phyloP scores from a whole-genome alignment of 768 basidiomycete genomes.

The Lactifluus subvellereus region DNA sequence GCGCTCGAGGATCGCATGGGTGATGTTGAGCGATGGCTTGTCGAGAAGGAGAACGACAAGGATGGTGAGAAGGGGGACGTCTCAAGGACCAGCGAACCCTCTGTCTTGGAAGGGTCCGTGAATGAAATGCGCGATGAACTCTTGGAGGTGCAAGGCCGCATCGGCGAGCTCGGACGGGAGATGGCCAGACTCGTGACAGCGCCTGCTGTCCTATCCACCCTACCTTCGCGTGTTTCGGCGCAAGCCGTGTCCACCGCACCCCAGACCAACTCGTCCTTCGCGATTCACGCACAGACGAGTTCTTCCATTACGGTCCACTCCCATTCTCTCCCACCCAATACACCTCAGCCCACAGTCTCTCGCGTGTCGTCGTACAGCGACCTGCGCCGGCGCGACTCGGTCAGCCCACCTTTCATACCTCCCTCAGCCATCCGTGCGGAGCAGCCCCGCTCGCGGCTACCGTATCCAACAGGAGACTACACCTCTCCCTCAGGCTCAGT shows the following conservation, averaged over 20 bases:
- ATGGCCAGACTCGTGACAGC: slow-evolving; percentile 68
- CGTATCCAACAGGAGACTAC: slow-evolving; percentile 83
- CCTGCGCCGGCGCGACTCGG: slow-evolving; percentile 49
- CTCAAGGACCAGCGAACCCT: slow-evolving; percentile 22
- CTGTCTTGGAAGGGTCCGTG: slow-evolving; percentile 39
- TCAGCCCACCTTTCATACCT: slow-evolving; percentile 48
- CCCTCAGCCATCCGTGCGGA: slow-evolving; percentile 36
- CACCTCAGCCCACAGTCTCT: slow-evolving; percentile 30
- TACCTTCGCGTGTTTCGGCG: slow-evolving; percentile 43
- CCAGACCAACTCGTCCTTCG: slow-evolving; percentile 44
- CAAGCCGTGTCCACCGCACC: slow-evolving; percentile 40
- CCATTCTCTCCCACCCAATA: slow-evolving; percentile 29
- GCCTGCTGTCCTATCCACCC: slow-evolving; percentile 46
- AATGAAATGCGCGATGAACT: slow-evolving; percentile 60
- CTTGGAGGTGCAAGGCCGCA: slow-evolving; percentile 66
- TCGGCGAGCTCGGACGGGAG: slow-evolving; percentile 70
- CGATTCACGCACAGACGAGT: slow-evolving; percentile 32
- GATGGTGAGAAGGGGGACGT: slow-evolving; percentile 28
- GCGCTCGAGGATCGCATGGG: slow-evolving; percentile 89
- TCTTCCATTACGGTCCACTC: slow-evolving; percentile 30
- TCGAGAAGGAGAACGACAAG: slow-evolving; percentile 74
- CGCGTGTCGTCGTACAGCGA: slow-evolving; percentile 15
- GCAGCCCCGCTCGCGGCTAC: slow-evolving; percentile 50
- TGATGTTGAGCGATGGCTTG: slow-evolving; percentile 86
- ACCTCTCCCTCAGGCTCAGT: slow-evolving; percentile 53